Percentiles rank a stretch among this genome's conserved stretches.
These are phyloP conservation scores for Colletotrichum filicis DNA, from an alignment of 2,329 filamentous ascomycete species.

Conservation along the genomic window DNA sequence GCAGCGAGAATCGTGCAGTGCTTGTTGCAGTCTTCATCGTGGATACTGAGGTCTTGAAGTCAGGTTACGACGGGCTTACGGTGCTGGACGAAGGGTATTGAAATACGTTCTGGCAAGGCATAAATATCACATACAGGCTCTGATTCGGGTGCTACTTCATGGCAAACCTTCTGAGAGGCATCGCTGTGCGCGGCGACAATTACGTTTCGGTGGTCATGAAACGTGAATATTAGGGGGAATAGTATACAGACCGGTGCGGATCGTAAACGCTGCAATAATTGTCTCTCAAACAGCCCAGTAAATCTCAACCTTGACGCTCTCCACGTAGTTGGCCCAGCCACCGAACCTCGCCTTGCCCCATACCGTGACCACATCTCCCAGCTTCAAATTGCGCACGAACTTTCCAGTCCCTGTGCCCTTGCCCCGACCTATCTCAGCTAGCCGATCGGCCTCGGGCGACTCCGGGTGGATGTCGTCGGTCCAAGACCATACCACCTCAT, in stretches of 20 bases:
- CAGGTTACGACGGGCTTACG: neutral
- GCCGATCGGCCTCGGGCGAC: constrained; percentile 49
- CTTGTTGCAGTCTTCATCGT: neutral
- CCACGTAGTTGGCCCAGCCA: constrained; percentile 64
- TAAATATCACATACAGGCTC: neutral
- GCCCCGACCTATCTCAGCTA: constrained; percentile 60
- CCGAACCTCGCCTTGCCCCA: constrained; percentile 70
- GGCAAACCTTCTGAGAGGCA: too few relatives aligned
- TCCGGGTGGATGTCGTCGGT: constrained; percentile 58
- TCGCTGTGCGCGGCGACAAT: neutral
- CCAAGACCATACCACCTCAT: constrained; percentile 65
- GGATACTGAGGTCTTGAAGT: neutral
- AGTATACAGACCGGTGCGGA: neutral
- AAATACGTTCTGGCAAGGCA: neutral
- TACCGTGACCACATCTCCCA: constrained; percentile 71
- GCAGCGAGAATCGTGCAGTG: constrained; percentile 41
- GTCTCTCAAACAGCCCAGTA: constrained; percentile 63
- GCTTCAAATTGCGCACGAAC: constrained; percentile 64
- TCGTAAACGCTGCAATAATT: too few relatives aligned
- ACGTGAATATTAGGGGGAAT: neutral
- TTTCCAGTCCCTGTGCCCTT: constrained; percentile 60
- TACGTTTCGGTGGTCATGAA: neutral
- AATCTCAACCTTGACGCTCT: constrained; percentile 63
- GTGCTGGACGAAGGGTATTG: neutral
- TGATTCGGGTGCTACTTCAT: neutral